Percentiles rank a stretch among this genome's conserved stretches.
Conservation (phyloP, 208 protist genomes). For the Crithidia thermophila region DNA sequence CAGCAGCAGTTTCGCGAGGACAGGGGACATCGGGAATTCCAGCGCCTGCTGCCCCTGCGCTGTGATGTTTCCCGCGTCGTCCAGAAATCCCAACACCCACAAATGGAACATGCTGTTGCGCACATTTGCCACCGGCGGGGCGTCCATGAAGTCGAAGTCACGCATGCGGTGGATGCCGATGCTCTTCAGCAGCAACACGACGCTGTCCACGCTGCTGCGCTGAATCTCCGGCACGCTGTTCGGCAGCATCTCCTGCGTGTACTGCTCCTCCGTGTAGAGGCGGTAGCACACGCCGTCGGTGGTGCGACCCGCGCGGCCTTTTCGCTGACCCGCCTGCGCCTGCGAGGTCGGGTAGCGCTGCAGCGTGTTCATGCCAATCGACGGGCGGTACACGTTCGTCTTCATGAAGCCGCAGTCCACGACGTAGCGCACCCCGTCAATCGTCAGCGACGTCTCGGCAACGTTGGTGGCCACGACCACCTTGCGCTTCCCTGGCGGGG, state of each 20-base stretch:
- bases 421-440: constrained; percentile 97
- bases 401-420: constrained; percentile 99
- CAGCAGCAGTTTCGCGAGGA: constrained; percentile 97
- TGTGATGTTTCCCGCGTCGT: constrained; percentile 96
- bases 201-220: constrained; percentile 96
- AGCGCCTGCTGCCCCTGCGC: constrained; percentile 95
- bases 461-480: constrained; percentile 99
- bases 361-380: constrained; percentile 97
- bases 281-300: constrained; percentile 95
- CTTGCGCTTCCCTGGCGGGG: constrained; percentile 95
- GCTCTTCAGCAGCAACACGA: constrained; percentile 96
- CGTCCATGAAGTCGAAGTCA: constrained; percentile 99
- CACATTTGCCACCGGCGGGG: constrained; percentile 96
- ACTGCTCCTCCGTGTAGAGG: constrained; percentile 97
- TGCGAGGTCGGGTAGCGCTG: constrained; percentile 96
- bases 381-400: constrained; percentile 98
- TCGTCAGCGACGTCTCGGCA: constrained; percentile 99
- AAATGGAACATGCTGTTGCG: constrained; percentile 96
- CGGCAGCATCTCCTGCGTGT: constrained; percentile 95
- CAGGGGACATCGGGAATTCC: constrained; percentile 98
- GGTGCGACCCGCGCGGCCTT: constrained; percentile 98
- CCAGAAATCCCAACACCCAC: constrained; percentile 98
- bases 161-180: constrained; percentile 95
- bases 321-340: constrained; percentile 97
- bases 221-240: constrained; percentile 98